Evolutionary conservation across 2,329 filamentous ascomycete genomes (phyloP), one percentile per base, ranked within the genome.

Genomic region (Aspergillus persii): DNA sequence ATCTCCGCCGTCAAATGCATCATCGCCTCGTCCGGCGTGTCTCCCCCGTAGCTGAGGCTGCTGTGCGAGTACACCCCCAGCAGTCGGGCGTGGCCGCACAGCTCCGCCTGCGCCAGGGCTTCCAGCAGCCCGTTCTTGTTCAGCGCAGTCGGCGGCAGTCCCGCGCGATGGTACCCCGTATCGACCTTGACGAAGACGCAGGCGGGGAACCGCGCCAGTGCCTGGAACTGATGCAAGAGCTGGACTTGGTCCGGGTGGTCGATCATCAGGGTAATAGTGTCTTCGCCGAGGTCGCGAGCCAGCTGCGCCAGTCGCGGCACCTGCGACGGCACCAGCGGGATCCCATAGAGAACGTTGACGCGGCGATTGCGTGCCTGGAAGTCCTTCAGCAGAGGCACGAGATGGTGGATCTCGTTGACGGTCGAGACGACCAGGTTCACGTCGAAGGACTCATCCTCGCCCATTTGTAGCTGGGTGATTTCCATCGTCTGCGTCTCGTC

Each of bases 171-270:
- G 65, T 86, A 86, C 9, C 89, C 89, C 53, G 89, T 87, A 70
- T 94, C 89, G 44, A 94, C 84, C 67, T 93, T 93, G 67, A 93
- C 77, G 68, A 87, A 90, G 12, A 90, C 78, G 0, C 79, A 80
- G 3, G 86, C 83, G 1, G 76, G 71, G 15, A 69, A 74, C 53
- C 80, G 82, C 1, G 79, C 77, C 1, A 75, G 66, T 3, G 72
- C 67, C 46, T 78, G 70, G 50, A 82, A 75, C 5, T 81, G 69
- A 0, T 76, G 68, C n/a, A 85, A 73, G 5, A 80, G 74, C 1
- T 78, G 70, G 2, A 91, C 71, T 70, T 91, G 89, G 9, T 80
- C 79, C 0, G 81, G 77, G 71, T 92, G 85, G 71, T 95, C 90
- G 55, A 92, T 79, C 69, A 94, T 85, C 3, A 92, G 78, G 12